Percentiles rank a stretch among this genome's conserved stretches.
Evolutionary conservation across 805 yeast species (phyloP).

Genomic region (Sugiyamaella qingdaonensis): DNA sequence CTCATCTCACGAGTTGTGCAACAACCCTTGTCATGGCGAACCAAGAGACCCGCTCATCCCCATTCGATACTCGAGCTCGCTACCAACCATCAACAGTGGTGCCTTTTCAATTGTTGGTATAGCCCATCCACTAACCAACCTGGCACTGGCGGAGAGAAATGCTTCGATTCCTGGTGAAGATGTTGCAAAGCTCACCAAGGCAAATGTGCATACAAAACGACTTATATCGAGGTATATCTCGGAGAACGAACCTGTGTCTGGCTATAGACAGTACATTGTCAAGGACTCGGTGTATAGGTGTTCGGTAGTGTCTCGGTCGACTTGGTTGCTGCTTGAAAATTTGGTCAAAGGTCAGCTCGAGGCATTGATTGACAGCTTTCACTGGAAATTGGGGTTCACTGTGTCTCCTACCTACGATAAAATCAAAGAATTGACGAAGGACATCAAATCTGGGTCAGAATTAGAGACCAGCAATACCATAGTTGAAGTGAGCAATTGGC

Average conservation of each 20-base stretch:
- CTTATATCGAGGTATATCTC: slow-evolving; percentile 17
- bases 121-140: slow-evolving; percentile 20
- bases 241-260: slow-evolving; percentile 11
- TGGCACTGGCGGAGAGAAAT: slow-evolving; percentile 12
- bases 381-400: slow-evolving; percentile 21
- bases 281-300: slow-evolving; percentile 20
- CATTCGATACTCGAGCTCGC: background rate
- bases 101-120: slow-evolving; percentile 16
- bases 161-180: slow-evolving; percentile 9
- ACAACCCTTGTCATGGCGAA: slow-evolving; percentile 15
- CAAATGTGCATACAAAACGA: slow-evolving; percentile 10
- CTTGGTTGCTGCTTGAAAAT: slow-evolving; percentile 21
- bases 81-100: slow-evolving; percentile 2
- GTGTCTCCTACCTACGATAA: background rate
- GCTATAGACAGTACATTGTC: slow-evolving; percentile 14
- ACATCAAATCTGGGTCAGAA: background rate
- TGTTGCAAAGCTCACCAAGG: slow-evolving; percentile 6
- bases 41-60: slow-evolving; percentile 1
- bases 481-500: background rate
- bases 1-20: slow-evolving; percentile 9
- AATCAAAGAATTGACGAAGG: background rate
- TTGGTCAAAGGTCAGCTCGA: slow-evolving; percentile 3
- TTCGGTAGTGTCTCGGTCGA: slow-evolving; percentile 11
- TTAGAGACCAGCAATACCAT: background rate
- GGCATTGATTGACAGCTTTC: slow-evolving; percentile 8